Conservation (phyloP, 2,329 filamentous ascomycete genomes). For the Sclerotinia glacialis region DNA sequence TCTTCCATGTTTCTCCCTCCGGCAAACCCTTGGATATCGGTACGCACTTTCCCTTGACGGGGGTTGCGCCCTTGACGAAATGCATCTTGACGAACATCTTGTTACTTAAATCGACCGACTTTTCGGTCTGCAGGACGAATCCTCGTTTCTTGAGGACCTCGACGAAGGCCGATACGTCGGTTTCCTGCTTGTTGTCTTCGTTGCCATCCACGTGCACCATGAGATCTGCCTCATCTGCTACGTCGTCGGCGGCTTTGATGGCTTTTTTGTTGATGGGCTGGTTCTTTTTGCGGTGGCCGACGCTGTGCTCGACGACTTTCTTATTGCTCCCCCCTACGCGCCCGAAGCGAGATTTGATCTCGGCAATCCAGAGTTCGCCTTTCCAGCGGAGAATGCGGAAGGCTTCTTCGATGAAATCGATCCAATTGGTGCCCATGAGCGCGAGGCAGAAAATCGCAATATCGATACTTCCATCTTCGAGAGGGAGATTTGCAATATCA, state of each 20-base stretch:
- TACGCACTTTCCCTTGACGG: slow-evolving; percentile 72
- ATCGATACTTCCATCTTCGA: slow-evolving; percentile 73
- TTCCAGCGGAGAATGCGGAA: slow-evolving; percentile 89
- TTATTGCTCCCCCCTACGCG: slow-evolving; percentile 50
- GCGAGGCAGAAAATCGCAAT: slow-evolving; percentile 93
- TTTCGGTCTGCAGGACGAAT: slow-evolving; percentile 73
- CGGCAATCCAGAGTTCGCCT: slow-evolving; percentile 93
- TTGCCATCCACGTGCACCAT: slow-evolving; percentile 70
- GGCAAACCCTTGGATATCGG: slow-evolving; percentile 45
- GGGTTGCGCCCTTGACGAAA: slow-evolving; percentile 79
- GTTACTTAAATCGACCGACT: slow-evolving; percentile 73
- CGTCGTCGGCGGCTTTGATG: slow-evolving; percentile 43
- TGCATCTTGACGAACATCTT: slow-evolving; percentile 99
- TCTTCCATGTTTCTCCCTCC: slow-evolving; percentile 61
- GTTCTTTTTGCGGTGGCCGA: slow-evolving; percentile 63
- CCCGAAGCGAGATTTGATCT: slow-evolving; percentile 92
- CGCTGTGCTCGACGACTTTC: slow-evolving; percentile 63
- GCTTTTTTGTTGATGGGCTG: slow-evolving; percentile 46
- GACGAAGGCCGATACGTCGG: slow-evolving; percentile 83
- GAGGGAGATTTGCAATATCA: slow-evolving; percentile 81
- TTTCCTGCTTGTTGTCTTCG: slow-evolving; percentile 65
- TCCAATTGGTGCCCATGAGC: slow-evolving; percentile 98
- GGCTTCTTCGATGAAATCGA: slow-evolving; percentile 93
- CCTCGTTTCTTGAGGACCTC: slow-evolving; percentile 77
- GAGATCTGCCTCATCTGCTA: slow-evolving; percentile 53